phyloP scores from a whole-genome alignment of 495 filamentous ascomycete species.

The Penicillium manginii region DNA sequence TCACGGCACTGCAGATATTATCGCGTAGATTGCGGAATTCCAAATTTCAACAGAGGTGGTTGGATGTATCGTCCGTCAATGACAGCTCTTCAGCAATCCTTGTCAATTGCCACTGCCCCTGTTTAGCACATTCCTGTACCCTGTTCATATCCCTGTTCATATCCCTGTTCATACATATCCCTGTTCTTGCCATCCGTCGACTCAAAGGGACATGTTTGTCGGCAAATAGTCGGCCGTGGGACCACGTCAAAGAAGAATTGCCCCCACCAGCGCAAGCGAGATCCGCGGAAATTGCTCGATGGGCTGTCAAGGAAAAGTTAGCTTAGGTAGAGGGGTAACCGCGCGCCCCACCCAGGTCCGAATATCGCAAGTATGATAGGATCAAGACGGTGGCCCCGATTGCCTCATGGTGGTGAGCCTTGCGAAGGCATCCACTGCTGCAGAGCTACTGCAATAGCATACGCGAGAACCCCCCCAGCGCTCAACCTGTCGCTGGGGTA shows the following conservation, averaged over 20 bases:
- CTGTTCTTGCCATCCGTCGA: background rate
- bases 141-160: background rate
- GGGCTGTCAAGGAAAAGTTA: background rate
- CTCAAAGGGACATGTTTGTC: background rate
- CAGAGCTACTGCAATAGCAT: constrained; percentile 5
- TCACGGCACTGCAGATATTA: constrained; percentile 4
- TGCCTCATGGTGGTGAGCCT: constrained; percentile 6
- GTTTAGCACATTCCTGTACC: background rate
- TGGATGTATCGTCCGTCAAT: background rate
- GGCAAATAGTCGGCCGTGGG: background rate
- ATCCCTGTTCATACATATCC: no score
- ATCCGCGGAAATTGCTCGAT: background rate
- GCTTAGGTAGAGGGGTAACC: background rate
- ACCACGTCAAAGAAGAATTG: background rate
- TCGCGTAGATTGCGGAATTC: constrained; percentile 5
- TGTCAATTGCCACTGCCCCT: background rate
- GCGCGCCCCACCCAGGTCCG: background rate
- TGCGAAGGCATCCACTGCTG: constrained; percentile 9
- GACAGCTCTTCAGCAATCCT: background rate
- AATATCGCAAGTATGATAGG: constrained; percentile 1
- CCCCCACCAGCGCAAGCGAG: constrained; percentile 1
- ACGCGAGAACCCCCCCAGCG: background rate
- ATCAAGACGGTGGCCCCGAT: background rate
- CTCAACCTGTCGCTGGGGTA: background rate
- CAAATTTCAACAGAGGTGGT: background rate